These are phyloP conservation scores for Rhizomucor miehei DNA, from an alignment of 371 early-diverging fungal genomes.

Conservation along the genomic window DNA sequence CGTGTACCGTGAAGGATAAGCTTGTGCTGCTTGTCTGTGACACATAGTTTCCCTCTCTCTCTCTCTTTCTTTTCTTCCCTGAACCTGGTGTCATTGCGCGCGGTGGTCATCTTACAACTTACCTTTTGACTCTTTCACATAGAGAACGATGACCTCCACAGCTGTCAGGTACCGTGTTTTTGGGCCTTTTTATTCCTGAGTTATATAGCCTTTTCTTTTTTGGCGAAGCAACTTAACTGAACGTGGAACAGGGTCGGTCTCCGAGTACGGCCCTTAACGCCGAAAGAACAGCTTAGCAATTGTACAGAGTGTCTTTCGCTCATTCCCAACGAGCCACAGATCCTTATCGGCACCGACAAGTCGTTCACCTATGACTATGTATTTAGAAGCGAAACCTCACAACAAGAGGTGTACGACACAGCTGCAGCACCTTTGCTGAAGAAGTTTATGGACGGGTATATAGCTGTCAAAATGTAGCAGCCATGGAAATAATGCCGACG, in stretches of 20 bases:
- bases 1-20: background rate
- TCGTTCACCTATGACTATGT: constrained; percentile 90
- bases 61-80: background rate
- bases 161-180: constrained; percentile 33
- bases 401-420: constrained; percentile 70
- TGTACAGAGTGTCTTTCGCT: constrained; percentile 71
- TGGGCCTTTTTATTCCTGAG: background rate
- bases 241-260: constrained; percentile 65
- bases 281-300: constrained; percentile 73
- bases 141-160: constrained; percentile 28
- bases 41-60: background rate
- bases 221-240: background rate
- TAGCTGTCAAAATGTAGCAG: background rate
- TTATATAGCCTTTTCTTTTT: background rate
- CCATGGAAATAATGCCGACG: background rate
- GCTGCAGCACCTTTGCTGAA: constrained; percentile 75
- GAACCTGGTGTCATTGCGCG: background rate
- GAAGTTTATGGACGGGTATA: constrained; percentile 87
- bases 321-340: constrained; percentile 66
- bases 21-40: background rate
- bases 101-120: background rate
- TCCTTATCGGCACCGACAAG: constrained; percentile 66
- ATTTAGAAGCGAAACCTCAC: constrained; percentile 70
- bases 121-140: background rate
- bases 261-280: constrained; percentile 77